Conservation (phyloP, 2,329 filamentous ascomycete genomes). For the Claviceps sp. region DNA sequence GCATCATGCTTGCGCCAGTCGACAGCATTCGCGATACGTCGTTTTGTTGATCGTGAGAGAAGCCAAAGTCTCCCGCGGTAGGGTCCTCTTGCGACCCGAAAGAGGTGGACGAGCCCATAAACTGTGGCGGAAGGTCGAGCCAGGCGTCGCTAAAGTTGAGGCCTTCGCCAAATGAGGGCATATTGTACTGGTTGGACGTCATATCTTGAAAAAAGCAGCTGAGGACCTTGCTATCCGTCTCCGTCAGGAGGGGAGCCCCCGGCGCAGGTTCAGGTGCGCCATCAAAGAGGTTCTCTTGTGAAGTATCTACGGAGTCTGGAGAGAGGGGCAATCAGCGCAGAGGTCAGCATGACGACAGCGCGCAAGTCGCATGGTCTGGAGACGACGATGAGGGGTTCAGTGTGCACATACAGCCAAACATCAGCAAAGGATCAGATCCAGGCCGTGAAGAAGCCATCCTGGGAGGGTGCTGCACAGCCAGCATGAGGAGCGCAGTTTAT, state of each 20-base stretch:
- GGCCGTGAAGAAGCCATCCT: conserved; percentile 48
- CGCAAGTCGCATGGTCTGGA: background rate
- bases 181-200: conserved; percentile 34
- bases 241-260: conserved; percentile 51
- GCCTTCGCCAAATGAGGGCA: conserved; percentile 37
- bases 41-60: conserved; percentile 8
- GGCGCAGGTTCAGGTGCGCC: conserved; percentile 46
- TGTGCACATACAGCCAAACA: conserved; percentile 52
- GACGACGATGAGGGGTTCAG: background rate
- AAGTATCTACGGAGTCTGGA: conserved; percentile 31
- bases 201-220: conserved; percentile 44
- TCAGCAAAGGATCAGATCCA: conserved; percentile 37
- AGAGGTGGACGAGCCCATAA: conserved; percentile 53
- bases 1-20: conserved; percentile 20
- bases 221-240: conserved; percentile 45
- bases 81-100: conserved; percentile 36
- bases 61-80: conserved; percentile 7
- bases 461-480: conserved; percentile 37
- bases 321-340: conserved; percentile 5
- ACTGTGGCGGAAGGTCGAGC: conserved; percentile 47
- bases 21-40: conserved; percentile 8
- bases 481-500: conserved; percentile 36
- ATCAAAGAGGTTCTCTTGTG: conserved; percentile 33
- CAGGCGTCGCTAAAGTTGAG: conserved; percentile 37
- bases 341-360: conserved; percentile 1